Evolutionary conservation across 192 early-diverging fungal genomes (phyloP).

Genomic region (Kickxella alabastrina): DNA sequence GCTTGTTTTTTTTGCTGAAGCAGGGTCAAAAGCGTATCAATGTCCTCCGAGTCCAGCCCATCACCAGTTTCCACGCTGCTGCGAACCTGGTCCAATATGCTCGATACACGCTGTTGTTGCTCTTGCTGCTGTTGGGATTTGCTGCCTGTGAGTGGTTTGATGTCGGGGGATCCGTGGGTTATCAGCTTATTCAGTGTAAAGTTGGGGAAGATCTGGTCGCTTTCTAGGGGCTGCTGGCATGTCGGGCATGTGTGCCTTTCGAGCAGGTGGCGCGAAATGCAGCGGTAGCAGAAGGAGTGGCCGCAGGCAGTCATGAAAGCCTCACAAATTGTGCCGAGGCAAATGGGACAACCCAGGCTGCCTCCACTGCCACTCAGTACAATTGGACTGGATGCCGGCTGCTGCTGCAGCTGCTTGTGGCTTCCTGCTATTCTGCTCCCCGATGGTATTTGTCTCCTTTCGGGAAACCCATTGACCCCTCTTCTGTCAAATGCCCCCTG

Average conservation of each 20-base stretch:
- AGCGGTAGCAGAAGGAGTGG: conserved; percentile 80
- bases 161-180: conserved; percentile 7
- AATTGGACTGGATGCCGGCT: too few species aligned
- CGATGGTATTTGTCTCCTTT: not conserved
- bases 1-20: conserved; percentile 62
- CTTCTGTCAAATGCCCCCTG: too few species aligned
- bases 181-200: conserved; percentile 57
- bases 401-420: conserved; percentile 6
- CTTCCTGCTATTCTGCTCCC: not conserved
- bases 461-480: too few species aligned
- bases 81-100: conserved; percentile 27
- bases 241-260: conserved; percentile 63
- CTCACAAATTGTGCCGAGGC: conserved; percentile 64
- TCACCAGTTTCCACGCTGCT: conserved; percentile 33
- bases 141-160: not conserved
- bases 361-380: not conserved
- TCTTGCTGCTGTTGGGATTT: conserved; percentile 1
- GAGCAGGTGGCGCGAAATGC: conserved; percentile 67
- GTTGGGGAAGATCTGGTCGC: conserved; percentile 79
- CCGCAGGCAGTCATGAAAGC: conserved; percentile 79
- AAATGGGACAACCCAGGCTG: conserved; percentile 61
- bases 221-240: conserved; percentile 57
- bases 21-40: conserved; percentile 58
- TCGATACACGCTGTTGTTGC: conserved; percentile 13
- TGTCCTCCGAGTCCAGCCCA: conserved; percentile 51